Evolutionary conservation across 495 filamentous ascomycete species (phyloP), one percentile per base, ranked within the genome.

Genomic region (Aspergillus homomorphus): DNA sequence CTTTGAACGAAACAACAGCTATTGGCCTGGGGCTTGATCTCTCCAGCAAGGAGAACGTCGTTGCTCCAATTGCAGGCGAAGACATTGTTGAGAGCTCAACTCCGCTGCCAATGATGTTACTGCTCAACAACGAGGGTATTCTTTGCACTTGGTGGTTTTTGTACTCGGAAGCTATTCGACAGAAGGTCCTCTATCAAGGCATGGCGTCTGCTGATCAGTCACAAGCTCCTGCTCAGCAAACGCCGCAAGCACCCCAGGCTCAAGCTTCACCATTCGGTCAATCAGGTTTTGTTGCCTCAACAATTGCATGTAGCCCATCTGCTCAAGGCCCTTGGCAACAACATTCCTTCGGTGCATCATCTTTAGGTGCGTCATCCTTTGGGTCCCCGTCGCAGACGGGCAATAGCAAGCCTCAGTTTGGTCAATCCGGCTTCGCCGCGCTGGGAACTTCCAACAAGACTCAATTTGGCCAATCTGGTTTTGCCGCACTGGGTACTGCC

Each of bases 91-190:
- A 93, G 53, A 72, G 77, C 42, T 92, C 92, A 2, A 87, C 87
- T 2, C 94, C 95, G 16, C 69, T 96, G n/a, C 95, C 95, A 1
- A 91, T 87, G 2, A 70, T 96, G 15, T 84, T 95, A 77, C 82
- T 92, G 30, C 79, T 99, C 3, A 98, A 94, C 58, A 84, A 96
- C 66, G 90, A 97, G 62, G 94, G 94, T 26, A 76, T 95, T 10
- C 77, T 99, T 8, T 82, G 80, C 21, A 78, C 86, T 19, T 99
- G 95, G 95, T 96, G 92, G 87, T 74, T 97, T 51, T 77, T 97
- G 41, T 96, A 97, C 68, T 82, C 87, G 38, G 91, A 96, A 24
- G 88, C 95, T 2, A 85, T 99, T 54, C 80, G 87, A 50, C 77
- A 86, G 62, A 83, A 85, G 0, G 82, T 84, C 14, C 81, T 84